Base-by-base conservation (phyloP, 1,139 yeast genomes). In the Wickerhamiella pararugosa region DNA sequence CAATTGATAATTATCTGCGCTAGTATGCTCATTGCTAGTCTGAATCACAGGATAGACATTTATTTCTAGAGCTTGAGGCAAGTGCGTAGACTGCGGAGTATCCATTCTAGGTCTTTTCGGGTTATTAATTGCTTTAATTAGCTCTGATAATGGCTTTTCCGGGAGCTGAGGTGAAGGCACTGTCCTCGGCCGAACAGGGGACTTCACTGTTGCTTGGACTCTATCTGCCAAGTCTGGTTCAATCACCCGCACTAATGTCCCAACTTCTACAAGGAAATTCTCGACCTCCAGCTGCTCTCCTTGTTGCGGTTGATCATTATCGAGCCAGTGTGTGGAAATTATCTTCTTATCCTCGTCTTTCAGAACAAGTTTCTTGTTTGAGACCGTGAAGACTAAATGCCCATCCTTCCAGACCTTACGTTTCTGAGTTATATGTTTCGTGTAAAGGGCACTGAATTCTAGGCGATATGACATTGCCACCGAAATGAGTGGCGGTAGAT, bases 381-480 rank as follows among this genome's bases (percentile, higher is more conserved):
- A 26, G 11, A 36, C 33, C 7, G 21, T 38, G 31, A 32, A 38
- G 6, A 38, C 36, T 9, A 27, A 28, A 8, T 28, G 32, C 25
- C 41, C 41, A 25, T 38, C 41, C 10, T 39, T 25, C 42, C 42
- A 39, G 6, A 26, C 32, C 29, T 39, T 39, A 8, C 29, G 27
- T 29, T 39, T 39, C n/a, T 32, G 32, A 10, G 34, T 27, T 15
- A 36, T 34, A 29, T 39, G 41, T 3, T 27, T n/a, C 3, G 36
- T 30, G 11, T 38, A 38, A 27, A 38, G 10, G 10, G 33, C 41
- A 2, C 25, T 32, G 25, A 32, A 38, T 15, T 15, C 21, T 15
- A 15, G 21, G 21, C 21, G 21, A 15, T 15, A 15, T 15, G 21
- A 15, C 21, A 15, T 15, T 15, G 21, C 21, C 21, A 15, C 21